These are phyloP conservation scores for Musa acuminata DNA, from an alignment of 176 grass and related monocot species.

Conservation along the genomic window DNA sequence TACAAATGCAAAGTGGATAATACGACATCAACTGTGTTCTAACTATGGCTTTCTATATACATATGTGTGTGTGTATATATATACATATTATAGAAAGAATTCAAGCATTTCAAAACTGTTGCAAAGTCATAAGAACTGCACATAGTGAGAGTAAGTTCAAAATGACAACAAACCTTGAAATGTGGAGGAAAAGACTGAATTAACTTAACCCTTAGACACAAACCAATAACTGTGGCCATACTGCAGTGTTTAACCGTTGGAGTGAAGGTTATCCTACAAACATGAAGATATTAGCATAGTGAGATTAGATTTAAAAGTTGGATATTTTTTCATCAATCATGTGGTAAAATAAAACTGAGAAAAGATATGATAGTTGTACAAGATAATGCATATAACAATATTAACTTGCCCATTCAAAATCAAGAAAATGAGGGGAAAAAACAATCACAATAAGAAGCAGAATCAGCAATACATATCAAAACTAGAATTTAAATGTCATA, in stretches of 20 bases:
- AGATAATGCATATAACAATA: background rate
- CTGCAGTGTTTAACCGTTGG: slow-evolving; percentile 97
- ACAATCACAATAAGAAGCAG: background rate
- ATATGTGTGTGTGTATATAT: no score
- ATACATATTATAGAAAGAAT: background rate
- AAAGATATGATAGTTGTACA: slow-evolving; percentile 6
- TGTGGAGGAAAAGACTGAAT: slow-evolving; percentile 84
- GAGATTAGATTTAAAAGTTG: background rate
- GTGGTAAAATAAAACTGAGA: background rate
- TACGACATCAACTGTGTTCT: no score
- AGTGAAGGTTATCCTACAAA: slow-evolving; percentile 93
- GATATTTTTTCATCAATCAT: slow-evolving; percentile 7
- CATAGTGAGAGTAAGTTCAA: background rate
- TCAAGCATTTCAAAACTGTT: background rate
- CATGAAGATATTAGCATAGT: slow-evolving; percentile 11
- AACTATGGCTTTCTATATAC: no score
- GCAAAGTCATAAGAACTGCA: background rate
- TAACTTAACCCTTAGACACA: slow-evolving; percentile 87
- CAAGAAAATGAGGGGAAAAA: background rate
- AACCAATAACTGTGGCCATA: slow-evolving; percentile 87
- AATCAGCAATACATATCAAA: background rate
- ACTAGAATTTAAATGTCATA: background rate
- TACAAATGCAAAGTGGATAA: no score
- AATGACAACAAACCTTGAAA: slow-evolving; percentile 64
- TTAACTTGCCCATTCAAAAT: background rate